These are phyloP conservation scores for Coccomyxa subellipsoidea DNA, from an alignment of 163 green algal species.

Conservation along the genomic window DNA sequence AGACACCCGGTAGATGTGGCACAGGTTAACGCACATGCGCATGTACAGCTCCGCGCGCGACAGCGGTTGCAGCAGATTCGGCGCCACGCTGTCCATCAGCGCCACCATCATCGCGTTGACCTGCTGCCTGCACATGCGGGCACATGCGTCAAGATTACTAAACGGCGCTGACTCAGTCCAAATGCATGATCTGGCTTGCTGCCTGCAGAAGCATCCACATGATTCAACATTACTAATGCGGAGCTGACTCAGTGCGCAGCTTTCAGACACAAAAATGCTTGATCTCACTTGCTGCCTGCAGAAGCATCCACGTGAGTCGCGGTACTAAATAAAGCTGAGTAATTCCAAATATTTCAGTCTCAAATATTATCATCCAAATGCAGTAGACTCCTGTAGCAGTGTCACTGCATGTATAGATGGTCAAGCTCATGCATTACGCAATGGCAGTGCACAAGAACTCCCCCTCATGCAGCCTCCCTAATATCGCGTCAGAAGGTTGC, in stretches of 20 bases:
- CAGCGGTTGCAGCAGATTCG: conserved; percentile 10
- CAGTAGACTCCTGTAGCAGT: too few relatives aligned
- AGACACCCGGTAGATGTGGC: conserved; percentile 29
- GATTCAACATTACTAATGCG: not conserved
- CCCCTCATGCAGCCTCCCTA: too few relatives aligned
- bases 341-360: too few relatives aligned
- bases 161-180: not conserved
- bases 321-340: too few relatives aligned
- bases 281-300: not conserved
- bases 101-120: not conserved
- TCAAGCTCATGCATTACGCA: not conserved
- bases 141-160: not conserved
- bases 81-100: not conserved
- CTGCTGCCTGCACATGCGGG: not conserved
- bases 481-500: too few relatives aligned
- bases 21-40: conserved; percentile 55
- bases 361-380: too few relatives aligned
- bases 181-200: too few relatives aligned
- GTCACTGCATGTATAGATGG: too few relatives aligned
- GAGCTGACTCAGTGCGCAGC: not conserved
- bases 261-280: not conserved
- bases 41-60: conserved; percentile 11
- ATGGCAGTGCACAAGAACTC: not conserved
- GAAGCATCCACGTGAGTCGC: too few relatives aligned
- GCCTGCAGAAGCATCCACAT: not conserved